Evolutionary conservation across 345 rosid genomes (phyloP).

Genomic region (Cochlearia excelsa): DNA sequence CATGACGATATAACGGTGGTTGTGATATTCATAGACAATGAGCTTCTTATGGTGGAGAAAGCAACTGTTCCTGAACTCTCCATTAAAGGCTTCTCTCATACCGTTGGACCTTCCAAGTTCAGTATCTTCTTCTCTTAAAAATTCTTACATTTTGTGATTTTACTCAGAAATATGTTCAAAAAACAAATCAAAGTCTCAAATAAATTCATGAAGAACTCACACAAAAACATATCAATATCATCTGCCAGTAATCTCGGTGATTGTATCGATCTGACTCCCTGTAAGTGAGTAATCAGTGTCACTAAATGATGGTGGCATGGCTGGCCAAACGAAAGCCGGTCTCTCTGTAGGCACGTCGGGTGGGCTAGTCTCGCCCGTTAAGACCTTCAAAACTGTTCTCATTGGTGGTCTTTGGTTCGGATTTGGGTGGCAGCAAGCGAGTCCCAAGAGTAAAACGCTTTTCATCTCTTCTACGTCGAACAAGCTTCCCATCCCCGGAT

Average conservation of each 20-base stretch:
- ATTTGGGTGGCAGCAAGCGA: constrained; percentile 80
- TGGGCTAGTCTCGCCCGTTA: constrained; percentile 51
- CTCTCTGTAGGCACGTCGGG: constrained; percentile 55
- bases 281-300: constrained; percentile 39
- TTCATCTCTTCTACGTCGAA: constrained; percentile 44
- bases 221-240: constrained; percentile 29
- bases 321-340: constrained; percentile 76
- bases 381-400: constrained; percentile 62
- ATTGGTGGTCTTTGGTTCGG: constrained; percentile 66
- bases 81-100: constrained; percentile 55
- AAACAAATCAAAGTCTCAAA: too few species aligned
- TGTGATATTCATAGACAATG: constrained; percentile 75
- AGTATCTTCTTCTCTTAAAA: constrained; percentile 36
- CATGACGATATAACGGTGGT: constrained; percentile 93
- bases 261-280: constrained; percentile 35
- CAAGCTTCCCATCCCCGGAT: constrained; percentile 42
- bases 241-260: constrained; percentile 47
- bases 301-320: constrained; percentile 54
- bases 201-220: constrained; percentile 14
- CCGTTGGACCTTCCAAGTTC: constrained; percentile 71
- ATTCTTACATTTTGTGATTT: too few species aligned
- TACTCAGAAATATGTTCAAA: too few species aligned
- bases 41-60: constrained; percentile 39
- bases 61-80: constrained; percentile 58
- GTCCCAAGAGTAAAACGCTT: constrained; percentile 49